Percentiles rank a stretch among this genome's conserved stretches.
Evolutionary conservation across 2,329 filamentous ascomycete species (phyloP).

Genomic region (Penicillium concentricum): DNA sequence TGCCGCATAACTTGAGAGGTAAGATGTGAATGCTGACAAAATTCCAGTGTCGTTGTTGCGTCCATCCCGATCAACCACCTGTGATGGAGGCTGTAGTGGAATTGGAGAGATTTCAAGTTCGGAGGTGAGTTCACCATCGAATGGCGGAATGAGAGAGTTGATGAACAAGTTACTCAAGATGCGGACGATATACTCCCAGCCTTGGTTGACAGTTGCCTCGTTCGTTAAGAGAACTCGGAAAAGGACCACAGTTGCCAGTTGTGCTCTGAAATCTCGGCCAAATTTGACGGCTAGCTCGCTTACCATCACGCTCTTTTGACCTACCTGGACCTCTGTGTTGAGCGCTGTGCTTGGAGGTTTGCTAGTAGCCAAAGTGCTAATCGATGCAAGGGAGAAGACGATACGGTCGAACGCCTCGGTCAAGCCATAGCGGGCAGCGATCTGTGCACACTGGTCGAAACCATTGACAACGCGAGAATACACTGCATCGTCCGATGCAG

Average conservation of each 20-base stretch:
- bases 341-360: constrained; percentile 76
- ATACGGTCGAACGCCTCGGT: constrained; percentile 90
- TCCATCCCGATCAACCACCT: constrained; percentile 84
- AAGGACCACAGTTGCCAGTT: constrained; percentile 89
- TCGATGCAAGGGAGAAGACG: constrained; percentile 82
- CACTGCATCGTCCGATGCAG: constrained; percentile 92
- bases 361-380: constrained; percentile 80
- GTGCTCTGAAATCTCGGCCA: constrained; percentile 87
- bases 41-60: constrained; percentile 78
- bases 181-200: constrained; percentile 66
- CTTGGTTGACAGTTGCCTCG: constrained; percentile 69
- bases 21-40: constrained; percentile 91
- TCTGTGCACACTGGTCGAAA: constrained; percentile 93
- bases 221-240: constrained; percentile 89
- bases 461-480: constrained; percentile 91
- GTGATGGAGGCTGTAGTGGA: constrained; percentile 84
- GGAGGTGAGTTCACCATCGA: constrained; percentile 65
- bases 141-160: constrained; percentile 86
- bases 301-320: constrained; percentile 94
- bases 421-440: constrained; percentile 79
- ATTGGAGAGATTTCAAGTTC: constrained; percentile 74
- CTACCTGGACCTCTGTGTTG: constrained; percentile 93
- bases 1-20: constrained; percentile 97
- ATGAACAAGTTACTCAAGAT: constrained; percentile 96
- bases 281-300: constrained; percentile 96